Conservation (phyloP, 2,329 filamentous ascomycete genomes). For the Fusarium fujikuroi region DNA sequence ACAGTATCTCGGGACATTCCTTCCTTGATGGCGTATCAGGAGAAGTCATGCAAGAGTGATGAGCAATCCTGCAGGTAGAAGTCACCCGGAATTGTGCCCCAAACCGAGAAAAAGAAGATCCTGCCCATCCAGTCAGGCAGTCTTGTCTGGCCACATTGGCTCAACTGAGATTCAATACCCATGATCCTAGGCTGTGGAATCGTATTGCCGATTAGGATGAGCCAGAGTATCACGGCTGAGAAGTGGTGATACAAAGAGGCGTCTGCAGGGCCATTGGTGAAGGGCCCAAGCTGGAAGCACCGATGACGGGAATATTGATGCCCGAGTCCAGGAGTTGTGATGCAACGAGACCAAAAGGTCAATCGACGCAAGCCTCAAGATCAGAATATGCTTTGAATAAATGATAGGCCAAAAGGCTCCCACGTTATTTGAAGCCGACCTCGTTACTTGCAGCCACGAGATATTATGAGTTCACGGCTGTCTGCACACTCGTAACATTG, state of each 20-base stretch:
- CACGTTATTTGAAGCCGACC: neutral
- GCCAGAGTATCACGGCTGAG: constrained; percentile 21
- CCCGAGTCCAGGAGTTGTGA: neutral
- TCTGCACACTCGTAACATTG: constrained; percentile 1
- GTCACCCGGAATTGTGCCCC: neutral
- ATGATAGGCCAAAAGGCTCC: neutral
- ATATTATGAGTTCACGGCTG: neutral
- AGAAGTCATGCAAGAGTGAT: constrained; percentile 1
- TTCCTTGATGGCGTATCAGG: constrained; percentile 7
- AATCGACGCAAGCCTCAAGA: neutral
- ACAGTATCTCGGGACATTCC: neutral
- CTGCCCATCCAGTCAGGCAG: neutral
- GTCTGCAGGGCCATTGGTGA: constrained; percentile 9
- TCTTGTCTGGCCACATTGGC: constrained; percentile 8
- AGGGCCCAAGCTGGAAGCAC: constrained; percentile 1
- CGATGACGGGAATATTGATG: constrained; percentile 3
- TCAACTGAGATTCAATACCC: neutral
- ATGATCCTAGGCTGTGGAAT: constrained; percentile 1
- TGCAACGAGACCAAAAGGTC: constrained; percentile 2
- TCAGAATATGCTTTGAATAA: neutral
- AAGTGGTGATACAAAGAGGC: constrained; percentile 27
- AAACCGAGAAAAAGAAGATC: neutral
- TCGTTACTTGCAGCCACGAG: constrained; percentile 27
- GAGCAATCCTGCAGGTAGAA: constrained; percentile 1
- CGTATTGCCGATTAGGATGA: constrained; percentile 20